phyloP scores from a whole-genome alignment of 768 basidiomycete genomes.

The Mycena indigotica region DNA sequence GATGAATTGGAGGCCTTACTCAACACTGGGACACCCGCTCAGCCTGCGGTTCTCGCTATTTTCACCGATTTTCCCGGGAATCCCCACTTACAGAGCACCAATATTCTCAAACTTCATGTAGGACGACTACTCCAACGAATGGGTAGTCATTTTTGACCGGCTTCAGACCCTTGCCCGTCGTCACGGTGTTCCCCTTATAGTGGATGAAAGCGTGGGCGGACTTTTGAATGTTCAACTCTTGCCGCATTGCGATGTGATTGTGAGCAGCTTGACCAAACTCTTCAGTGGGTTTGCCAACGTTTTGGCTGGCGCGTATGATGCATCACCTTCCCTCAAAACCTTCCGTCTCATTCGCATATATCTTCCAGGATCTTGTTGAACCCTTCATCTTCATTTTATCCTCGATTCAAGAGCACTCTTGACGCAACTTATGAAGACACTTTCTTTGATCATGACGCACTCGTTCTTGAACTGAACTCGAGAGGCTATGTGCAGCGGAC shows the following conservation, averaged over 20 bases:
- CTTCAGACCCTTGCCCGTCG: slow-evolving; percentile 41
- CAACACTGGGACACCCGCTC: slow-evolving; percentile 12
- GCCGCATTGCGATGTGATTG: slow-evolving; percentile 50
- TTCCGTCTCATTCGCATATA: too few relatives aligned
- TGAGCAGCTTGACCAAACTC: slow-evolving; percentile 55
- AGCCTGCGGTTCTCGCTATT: slow-evolving; percentile 43
- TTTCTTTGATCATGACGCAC: slow-evolving; percentile 52
- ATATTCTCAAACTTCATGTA: slow-evolving; percentile 40
- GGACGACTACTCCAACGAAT: slow-evolving; percentile 31
- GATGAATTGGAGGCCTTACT: slow-evolving; percentile 38
- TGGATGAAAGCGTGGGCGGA: slow-evolving; percentile 57
- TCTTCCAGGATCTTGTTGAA: slow-evolving; percentile 48
- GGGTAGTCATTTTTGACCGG: slow-evolving; percentile 24
- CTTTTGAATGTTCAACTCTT: slow-evolving; percentile 53
- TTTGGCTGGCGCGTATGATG: slow-evolving; percentile 56
- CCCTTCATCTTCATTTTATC: slow-evolving; percentile 41
- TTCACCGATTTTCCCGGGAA: slow-evolving; percentile 40
- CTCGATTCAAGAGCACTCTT: slow-evolving; percentile 36
- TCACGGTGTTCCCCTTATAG: slow-evolving; percentile 51
- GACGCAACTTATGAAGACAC: slow-evolving; percentile 44
- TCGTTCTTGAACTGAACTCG: slow-evolving; percentile 58
- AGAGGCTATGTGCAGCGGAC: slow-evolving; percentile 48
- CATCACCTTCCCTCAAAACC: too few relatives aligned
- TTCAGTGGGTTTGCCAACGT: slow-evolving; percentile 57
- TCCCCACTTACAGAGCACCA: slow-evolving; percentile 50